phyloP scores from a whole-genome alignment of 2,329 filamentous ascomycete species.

The Teratosphaeria zuluensis region DNA sequence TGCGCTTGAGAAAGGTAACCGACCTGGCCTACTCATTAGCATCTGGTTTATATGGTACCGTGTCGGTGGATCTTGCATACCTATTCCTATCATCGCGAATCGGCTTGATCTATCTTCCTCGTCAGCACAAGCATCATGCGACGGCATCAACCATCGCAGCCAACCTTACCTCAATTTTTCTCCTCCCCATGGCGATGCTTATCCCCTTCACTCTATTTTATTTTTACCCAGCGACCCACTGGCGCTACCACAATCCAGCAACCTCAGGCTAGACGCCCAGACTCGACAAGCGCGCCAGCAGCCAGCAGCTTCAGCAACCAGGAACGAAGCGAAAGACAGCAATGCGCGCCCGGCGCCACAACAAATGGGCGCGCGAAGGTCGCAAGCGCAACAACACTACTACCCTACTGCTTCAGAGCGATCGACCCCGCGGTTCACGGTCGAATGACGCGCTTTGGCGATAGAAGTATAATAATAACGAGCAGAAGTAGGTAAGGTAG shows the following conservation, averaged over 20 bases:
- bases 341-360: background rate
- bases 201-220: background rate
- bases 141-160: background rate
- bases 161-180: conserved; percentile 72
- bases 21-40: conserved; percentile 8
- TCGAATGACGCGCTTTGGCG: too few relatives aligned
- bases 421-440: background rate
- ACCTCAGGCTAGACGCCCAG: background rate
- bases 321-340: background rate
- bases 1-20: conserved; percentile 88
- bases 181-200: conserved; percentile 67
- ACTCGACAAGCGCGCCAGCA: background rate
- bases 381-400: background rate
- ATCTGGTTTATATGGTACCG: conserved; percentile 6
- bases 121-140: background rate
- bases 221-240: background rate
- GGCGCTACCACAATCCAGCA: background rate
- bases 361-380: background rate
- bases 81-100: conserved; percentile 18
- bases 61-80: conserved; percentile 15
- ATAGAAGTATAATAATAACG: background rate
- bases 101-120: conserved; percentile 9
- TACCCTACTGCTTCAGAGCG: background rate
- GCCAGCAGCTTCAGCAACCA: background rate
- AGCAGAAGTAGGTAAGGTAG: background rate